phyloP scores from a whole-genome alignment of 495 filamentous ascomycete species.

The Aspergillus asperescens region DNA sequence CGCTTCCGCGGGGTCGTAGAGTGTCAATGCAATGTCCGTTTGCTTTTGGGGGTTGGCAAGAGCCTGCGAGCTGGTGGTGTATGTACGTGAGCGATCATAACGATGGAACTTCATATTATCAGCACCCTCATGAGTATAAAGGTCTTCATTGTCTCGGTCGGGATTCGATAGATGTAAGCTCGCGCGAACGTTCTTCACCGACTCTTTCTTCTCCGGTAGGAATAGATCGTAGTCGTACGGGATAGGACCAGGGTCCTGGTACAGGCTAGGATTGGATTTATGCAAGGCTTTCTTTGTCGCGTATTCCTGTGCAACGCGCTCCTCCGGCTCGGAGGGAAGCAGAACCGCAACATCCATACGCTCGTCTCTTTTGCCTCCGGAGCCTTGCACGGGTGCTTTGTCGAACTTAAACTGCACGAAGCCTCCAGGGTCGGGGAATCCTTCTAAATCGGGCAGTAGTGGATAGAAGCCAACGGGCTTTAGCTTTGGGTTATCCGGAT shows the following conservation, averaged over 20 bases:
- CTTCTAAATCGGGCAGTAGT: conserved; percentile 79
- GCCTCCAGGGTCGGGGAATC: conserved; percentile 78
- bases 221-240: conserved; percentile 79
- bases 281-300: conserved; percentile 53
- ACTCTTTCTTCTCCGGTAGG: conserved; percentile 53
- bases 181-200: conserved; percentile 58
- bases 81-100: conserved; percentile 73
- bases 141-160: conserved; percentile 57
- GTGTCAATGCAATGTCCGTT: conserved; percentile 54
- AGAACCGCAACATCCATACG: conserved; percentile 78
- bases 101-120: conserved; percentile 52
- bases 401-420: conserved; percentile 87
- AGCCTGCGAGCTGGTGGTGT: conserved; percentile 69
- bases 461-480: conserved; percentile 76
- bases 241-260: conserved; percentile 54
- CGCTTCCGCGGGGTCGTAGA: conserved; percentile 56
- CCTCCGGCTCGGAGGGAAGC: conserved; percentile 54
- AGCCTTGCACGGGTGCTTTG: conserved; percentile 65
- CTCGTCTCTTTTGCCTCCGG: conserved; percentile 59
- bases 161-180: conserved; percentile 69
- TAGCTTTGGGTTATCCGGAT: conserved; percentile 76
- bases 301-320: conserved; percentile 41
- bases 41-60: conserved; percentile 52
- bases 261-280: conserved; percentile 54
- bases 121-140: conserved; percentile 57